A percentile compares a stretch with the other conserved stretches of the same genome.
These are phyloP conservation scores for Diaporthe velutina DNA, from an alignment of 2,329 filamentous ascomycete genomes.

Conservation along the genomic window DNA sequence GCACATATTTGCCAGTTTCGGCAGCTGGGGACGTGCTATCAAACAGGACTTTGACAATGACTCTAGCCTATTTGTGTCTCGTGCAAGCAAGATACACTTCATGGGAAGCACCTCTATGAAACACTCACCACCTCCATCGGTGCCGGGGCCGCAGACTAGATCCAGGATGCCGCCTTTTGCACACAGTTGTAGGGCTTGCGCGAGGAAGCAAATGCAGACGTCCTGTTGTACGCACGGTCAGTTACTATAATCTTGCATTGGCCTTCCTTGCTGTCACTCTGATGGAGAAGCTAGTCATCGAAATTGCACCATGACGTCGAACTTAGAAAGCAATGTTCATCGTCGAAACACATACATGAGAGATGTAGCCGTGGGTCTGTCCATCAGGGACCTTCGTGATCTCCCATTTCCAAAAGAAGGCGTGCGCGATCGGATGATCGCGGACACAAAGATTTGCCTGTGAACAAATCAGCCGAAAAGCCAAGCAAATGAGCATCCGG, in stretches of 20 bases:
- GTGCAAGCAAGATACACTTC: not conserved
- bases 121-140: constrained; percentile 15
- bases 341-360: not conserved
- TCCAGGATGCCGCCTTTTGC: not conserved
- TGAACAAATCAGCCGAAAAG: not conserved
- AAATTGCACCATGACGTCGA: not conserved
- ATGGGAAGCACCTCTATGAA: too few species aligned
- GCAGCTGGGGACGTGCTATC: too few species aligned
- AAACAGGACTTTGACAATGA: not conserved
- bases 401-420: not conserved
- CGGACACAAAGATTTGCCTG: not conserved
- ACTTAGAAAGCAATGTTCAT: not conserved
- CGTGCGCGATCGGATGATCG: not conserved
- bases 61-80: not conserved
- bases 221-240: not conserved
- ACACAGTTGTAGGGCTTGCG: not conserved
- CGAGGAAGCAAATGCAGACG: constrained; percentile 8
- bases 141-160: not conserved
- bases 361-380: not conserved
- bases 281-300: not conserved
- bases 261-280: not conserved
- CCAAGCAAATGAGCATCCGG: not conserved
- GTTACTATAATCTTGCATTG: not conserved
- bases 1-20: too few species aligned
- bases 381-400: constrained; percentile 1